Evolutionary conservation across 371 early-diverging fungal species (phyloP), one percentile per base, ranked within the genome.

Genomic region (Phascolomyces articulosus): DNA sequence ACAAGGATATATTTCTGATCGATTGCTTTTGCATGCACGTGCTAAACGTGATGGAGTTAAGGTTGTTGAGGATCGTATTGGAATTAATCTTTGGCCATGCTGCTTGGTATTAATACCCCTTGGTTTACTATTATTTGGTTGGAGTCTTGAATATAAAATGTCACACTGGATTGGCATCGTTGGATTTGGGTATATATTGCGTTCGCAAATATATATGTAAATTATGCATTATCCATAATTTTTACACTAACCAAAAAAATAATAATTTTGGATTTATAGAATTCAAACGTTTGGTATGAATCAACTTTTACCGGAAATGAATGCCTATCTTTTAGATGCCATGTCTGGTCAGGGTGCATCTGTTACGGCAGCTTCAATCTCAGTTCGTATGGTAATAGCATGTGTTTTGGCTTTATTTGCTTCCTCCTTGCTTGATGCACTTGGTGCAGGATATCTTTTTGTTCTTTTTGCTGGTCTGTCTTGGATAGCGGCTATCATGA

Each of bases 61-160:
- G 16, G 58, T 58, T 56, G 63, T 68, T 0, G 72, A 72, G 60
- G 72, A 72, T 57, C 65, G 72, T 4, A 24, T 72, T 44, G 68
- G 63, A 21, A 24, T 64, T 11, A 65, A 68, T 21, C 38, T 67
- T 0, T 72, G 70, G 80, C 60, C 75, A 11, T 71, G 70, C 18
- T 72, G 69, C 0, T 69, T 79, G 49, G 26, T 74, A 8, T 65
- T 79, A 23, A 73, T 80, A 1, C 78, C 83, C 1, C 27, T 77
- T 7, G 83, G 83, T 4, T 61, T 77, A 2, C 63, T 83, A 11
- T 24, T 83, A 40, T 83, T 78, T 65, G 83, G 83, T 3, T 83
- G 77, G 75, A 70, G 73, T 27, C 71, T 73, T 24, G 72, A 79
- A 51, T 66, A 64, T 27, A 58, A 72, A 2, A 41, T 74, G 26